These are phyloP conservation scores for Solidago caesia DNA, from an alignment of 129 eudicot species.

Conservation along the genomic window DNA sequence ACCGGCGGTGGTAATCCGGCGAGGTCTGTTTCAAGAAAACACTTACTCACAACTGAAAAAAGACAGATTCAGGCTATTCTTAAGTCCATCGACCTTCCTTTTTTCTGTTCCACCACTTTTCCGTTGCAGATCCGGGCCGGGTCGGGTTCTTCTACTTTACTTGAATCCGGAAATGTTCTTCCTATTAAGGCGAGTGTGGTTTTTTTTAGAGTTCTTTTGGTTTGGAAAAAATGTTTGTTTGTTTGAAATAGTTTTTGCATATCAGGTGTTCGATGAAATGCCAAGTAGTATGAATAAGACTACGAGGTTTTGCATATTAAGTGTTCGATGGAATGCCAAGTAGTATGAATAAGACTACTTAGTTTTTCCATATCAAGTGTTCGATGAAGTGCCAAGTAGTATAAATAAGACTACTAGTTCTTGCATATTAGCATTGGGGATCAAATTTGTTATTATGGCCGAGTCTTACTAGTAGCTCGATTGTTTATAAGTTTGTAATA, in stretches of 20 bases:
- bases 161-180: slow-evolving; percentile 75
- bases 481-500: too few relatives aligned
- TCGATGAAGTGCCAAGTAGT: too few relatives aligned
- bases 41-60: slow-evolving; percentile 64
- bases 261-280: slow-evolving; percentile 15
- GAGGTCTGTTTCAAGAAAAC: slow-evolving; percentile 51
- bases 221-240: not conserved
- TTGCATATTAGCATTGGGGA: too few relatives aligned
- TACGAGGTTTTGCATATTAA: too few relatives aligned
- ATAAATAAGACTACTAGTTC: too few relatives aligned
- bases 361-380: too few relatives aligned
- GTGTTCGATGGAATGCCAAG: too few relatives aligned
- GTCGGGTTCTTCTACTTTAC: slow-evolving; percentile 70
- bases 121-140: slow-evolving; percentile 88
- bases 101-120: slow-evolving; percentile 79
- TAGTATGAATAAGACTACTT: not conserved
- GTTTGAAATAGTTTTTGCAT: not conserved
- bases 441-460: too few relatives aligned
- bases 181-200: slow-evolving; percentile 58
- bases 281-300: not conserved
- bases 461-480: too few relatives aligned
- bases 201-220: not conserved
- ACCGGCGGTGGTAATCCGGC: slow-evolving; percentile 28
- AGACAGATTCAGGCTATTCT: slow-evolving; percentile 78
- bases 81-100: slow-evolving; percentile 50